phyloP scores from a whole-genome alignment of 306 rosid genomes.

The Vicia villosa region DNA sequence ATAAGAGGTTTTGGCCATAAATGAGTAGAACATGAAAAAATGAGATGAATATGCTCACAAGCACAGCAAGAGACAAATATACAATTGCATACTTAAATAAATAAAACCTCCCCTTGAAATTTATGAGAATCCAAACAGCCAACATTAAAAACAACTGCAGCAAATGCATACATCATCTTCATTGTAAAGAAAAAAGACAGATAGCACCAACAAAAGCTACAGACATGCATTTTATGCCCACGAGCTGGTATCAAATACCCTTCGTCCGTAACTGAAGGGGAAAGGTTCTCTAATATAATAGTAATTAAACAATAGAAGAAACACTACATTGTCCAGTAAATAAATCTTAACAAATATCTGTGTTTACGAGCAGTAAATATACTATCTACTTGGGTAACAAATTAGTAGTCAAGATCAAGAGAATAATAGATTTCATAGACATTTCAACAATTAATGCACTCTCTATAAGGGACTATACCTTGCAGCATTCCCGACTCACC shows the following conservation, averaged over 20 bases:
- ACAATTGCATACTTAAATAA: conserved; percentile 1
- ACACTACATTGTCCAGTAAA: neutral
- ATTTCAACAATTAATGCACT: conserved; percentile 16
- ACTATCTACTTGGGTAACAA: conserved; percentile 31
- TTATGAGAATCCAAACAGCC: conserved; percentile 4
- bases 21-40: conserved; percentile 11
- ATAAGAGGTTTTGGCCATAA: neutral
- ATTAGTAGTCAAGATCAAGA: neutral
- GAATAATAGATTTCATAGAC: conserved; percentile 18
- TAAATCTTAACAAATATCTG: conserved; percentile 4
- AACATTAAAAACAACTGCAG: conserved; percentile 4
- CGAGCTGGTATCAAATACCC: conserved; percentile 17
- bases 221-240: conserved; percentile 8
- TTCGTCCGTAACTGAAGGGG: neutral
- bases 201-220: neutral
- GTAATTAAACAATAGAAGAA: conserved; percentile 5
- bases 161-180: neutral
- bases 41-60: neutral
- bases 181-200: conserved; percentile 1
- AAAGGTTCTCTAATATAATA: neutral
- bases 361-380: conserved; percentile 26
- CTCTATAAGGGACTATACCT: conserved; percentile 50
- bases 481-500: conserved; percentile 48
- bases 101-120: neutral
- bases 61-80: neutral